A percentile compares a stretch with the other conserved stretches of the same genome.
These are phyloP conservation scores for Fusarium penzigii DNA, from an alignment of 2,329 filamentous ascomycete genomes.

Conservation along the genomic window DNA sequence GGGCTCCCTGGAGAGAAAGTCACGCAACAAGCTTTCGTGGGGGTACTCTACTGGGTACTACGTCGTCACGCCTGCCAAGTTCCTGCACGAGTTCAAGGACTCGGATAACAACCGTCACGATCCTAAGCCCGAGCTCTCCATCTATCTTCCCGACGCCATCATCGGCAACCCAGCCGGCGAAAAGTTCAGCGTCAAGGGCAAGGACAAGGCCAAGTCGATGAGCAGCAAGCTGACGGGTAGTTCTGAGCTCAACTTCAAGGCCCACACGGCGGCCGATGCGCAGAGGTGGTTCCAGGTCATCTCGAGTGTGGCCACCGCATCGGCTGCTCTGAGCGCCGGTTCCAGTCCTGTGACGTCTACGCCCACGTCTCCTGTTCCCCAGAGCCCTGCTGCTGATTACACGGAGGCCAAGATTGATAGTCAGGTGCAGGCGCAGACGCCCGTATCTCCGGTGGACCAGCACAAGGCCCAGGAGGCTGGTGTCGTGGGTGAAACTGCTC, in stretches of 20 bases:
- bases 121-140: slow-evolving; percentile 79
- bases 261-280: slow-evolving; percentile 76
- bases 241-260: slow-evolving; percentile 85
- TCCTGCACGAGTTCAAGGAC: slow-evolving; percentile 95
- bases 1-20: slow-evolving; percentile 87
- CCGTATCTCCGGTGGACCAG: slow-evolving; percentile 16
- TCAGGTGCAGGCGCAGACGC: slow-evolving; percentile 13
- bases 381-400: slow-evolving; percentile 1
- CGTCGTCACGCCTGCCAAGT: slow-evolving; percentile 84
- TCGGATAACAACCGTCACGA: slow-evolving; percentile 73
- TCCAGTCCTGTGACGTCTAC: slow-evolving; percentile 28
- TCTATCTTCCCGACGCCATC: slow-evolving; percentile 89
- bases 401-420: slow-evolving; percentile 15
- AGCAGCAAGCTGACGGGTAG: slow-evolving; percentile 78
- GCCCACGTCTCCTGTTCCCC: slow-evolving; percentile 31
- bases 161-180: slow-evolving; percentile 71
- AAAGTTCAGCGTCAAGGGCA: slow-evolving; percentile 95
- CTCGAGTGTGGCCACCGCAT: slow-evolving; percentile 56
- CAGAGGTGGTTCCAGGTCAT: slow-evolving; percentile 84
- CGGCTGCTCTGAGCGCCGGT: slow-evolving; percentile 33
- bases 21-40: slow-evolving; percentile 76
- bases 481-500: slow-evolving; percentile 37
- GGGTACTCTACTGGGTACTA: slow-evolving; percentile 84
- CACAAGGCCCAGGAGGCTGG: slow-evolving; percentile 51
- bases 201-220: slow-evolving; percentile 80